Evolutionary conservation across 345 rosid genomes (phyloP), one percentile per base, ranked within the genome.

Genomic region (Durio zibethinus): DNA sequence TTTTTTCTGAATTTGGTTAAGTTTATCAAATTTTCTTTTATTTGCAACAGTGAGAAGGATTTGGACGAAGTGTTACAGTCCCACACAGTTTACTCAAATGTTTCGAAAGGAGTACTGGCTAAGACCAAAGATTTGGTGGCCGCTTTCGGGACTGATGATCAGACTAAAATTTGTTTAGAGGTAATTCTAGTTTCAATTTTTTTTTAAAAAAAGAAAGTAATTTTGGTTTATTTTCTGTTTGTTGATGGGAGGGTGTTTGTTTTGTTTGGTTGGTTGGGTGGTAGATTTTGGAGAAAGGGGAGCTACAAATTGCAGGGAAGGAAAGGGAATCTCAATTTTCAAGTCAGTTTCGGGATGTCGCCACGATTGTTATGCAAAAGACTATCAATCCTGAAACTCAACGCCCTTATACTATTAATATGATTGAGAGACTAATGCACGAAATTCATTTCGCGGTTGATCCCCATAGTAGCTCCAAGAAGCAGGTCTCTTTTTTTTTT

Each of bases 251-350:
- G 23, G n/a, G 20, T 64, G 20, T 64, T 31, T 21, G 27, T 40
- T 18, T 48, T 2, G n/a, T 33, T 67, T 12, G 61, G 12, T n/a
- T 54, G 45, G 45, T 62, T 79, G 52, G 61, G 27, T 50, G 65
- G 50, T 80, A 95, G 97, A 93, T 96, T 82, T 72, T 96, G 93
- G 97, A 93, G 31, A 92, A 92, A 84, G 99, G 99, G 50, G 99
- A 96, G 85, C 97, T 96, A 79, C 98, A 96, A 82, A 91, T 96
- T 83, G 99, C 99, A 11, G 99, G 98, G 31, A 95, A 95, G 85
- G 99, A 93, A 86, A 86, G 98, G 87, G 99, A 95, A 64, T 88
- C 92, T 10, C 98, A 95, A 82, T 86, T 92, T 2, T 86, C 97
- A 0, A 96, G 89, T 85, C 98, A 93, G 90, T 96, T 96, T 83